Evolutionary conservation across 108 stramenopile species (phyloP).

Genomic region (Pseudonitzschia pungens): DNA sequence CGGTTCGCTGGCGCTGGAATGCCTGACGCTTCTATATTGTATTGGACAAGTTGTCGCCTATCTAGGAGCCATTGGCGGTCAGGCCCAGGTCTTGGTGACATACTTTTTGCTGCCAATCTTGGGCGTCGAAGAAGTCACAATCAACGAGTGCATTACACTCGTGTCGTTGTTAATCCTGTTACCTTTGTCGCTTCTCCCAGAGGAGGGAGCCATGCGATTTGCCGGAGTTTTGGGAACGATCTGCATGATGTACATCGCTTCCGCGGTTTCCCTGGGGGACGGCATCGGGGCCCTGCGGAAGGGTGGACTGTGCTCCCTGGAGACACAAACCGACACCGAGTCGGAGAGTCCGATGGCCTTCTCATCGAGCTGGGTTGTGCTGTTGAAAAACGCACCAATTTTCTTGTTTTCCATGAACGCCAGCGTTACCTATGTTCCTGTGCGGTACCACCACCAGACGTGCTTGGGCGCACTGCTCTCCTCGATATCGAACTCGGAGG

Average conservation of each 20-base stretch:
- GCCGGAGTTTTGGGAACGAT: neutral
- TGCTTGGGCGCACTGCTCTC: neutral
- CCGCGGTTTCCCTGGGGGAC: neutral
- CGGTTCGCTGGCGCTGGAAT: neutral
- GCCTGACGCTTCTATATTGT: neutral
- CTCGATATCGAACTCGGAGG: neutral
- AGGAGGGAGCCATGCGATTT: neutral
- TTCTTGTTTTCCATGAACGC: slow-evolving; percentile 1
- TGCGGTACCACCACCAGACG: neutral
- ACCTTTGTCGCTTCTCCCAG: neutral
- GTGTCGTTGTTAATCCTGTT: neutral
- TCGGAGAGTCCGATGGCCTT: too few species aligned
- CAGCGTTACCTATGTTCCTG: neutral
- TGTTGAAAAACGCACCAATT: neutral
- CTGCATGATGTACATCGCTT: slow-evolving; percentile 2
- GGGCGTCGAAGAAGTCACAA: neutral
- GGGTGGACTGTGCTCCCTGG: neutral
- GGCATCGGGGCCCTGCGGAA: neutral
- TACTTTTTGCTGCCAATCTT: neutral
- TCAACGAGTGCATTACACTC: neutral
- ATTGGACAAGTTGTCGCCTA: neutral
- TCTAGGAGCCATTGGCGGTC: neutral
- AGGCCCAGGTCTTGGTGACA: neutral
- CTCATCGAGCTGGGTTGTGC: neutral
- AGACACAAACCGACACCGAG: too few species aligned